These are phyloP conservation scores for Cenchrus americanus DNA, from an alignment of 176 grass and related monocot species.

Conservation along the genomic window DNA sequence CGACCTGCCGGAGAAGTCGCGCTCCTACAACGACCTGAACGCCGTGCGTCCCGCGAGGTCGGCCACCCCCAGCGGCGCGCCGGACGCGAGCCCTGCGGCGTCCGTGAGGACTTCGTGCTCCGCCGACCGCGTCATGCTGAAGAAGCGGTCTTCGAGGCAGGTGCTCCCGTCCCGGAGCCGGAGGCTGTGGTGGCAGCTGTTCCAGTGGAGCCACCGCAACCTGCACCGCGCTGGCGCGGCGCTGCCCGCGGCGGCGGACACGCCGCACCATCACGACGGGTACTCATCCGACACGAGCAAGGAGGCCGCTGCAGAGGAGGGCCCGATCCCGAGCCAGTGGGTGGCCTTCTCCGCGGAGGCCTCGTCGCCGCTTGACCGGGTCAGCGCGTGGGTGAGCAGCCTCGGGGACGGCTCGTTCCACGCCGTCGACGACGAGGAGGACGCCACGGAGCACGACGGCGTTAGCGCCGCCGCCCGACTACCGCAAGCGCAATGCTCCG, in stretches of 20 bases:
- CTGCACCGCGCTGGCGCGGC: slow-evolving; percentile 43
- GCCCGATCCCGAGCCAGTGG: slow-evolving; percentile 60
- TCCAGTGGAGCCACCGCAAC: slow-evolving; percentile 83
- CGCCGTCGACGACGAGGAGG: slow-evolving; percentile 21
- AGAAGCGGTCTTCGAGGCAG: slow-evolving; percentile 72
- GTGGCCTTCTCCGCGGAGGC: slow-evolving; percentile 62
- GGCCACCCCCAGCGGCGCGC: slow-evolving; percentile 14
- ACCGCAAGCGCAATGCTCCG: slow-evolving; percentile 7
- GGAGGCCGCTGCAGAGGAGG: slow-evolving; percentile 33
- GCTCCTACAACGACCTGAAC: slow-evolving; percentile 62
- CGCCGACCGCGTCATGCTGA: slow-evolving; percentile 80
- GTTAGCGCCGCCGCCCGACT: neutral
- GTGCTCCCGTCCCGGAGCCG: slow-evolving; percentile 87
- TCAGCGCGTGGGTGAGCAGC: slow-evolving; percentile 92
- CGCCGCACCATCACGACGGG: slow-evolving; percentile 48
- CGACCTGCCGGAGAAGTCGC: slow-evolving; percentile 57
- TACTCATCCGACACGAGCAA: slow-evolving; percentile 81
- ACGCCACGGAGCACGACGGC: slow-evolving; percentile 26
- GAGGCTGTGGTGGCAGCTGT: slow-evolving; percentile 83
- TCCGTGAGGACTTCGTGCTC: slow-evolving; percentile 66
- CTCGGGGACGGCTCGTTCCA: slow-evolving; percentile 49
- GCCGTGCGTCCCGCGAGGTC: slow-evolving; percentile 5
- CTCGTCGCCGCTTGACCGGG: slow-evolving; percentile 67
- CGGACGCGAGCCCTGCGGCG: slow-evolving; percentile 54
- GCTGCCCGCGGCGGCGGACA: neutral